Conservation (phyloP, 2,329 filamentous ascomycete species). For the Fusarium temperatum region DNA sequence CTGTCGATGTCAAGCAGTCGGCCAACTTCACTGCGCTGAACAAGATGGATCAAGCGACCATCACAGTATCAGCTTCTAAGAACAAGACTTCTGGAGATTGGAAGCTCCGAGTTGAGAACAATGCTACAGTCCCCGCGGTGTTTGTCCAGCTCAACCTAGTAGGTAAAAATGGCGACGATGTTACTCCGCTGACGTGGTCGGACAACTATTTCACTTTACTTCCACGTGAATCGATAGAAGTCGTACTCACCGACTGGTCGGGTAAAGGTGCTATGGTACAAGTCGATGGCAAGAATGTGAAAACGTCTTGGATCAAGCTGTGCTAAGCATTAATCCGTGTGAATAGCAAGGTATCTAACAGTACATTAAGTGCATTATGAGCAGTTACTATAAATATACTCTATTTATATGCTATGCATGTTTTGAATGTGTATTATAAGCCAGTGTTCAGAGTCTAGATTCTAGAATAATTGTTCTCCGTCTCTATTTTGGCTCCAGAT, state of each 20-base stretch:
- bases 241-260: neutral
- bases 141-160: neutral
- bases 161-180: neutral
- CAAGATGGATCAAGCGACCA: neutral
- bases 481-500: fast-evolving
- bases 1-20: neutral
- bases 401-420: neutral
- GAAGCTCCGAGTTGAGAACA: neutral
- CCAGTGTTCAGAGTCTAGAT: neutral
- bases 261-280: neutral
- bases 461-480: fast-evolving
- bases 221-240: neutral
- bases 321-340: neutral
- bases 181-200: neutral
- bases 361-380: neutral
- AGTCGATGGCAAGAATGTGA: neutral
- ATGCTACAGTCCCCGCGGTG: neutral
- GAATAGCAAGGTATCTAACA: neutral
- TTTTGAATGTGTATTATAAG: neutral
- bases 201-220: neutral
- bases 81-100: neutral
- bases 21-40: neutral
- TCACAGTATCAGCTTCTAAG: neutral
- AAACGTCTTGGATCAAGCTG: neutral
- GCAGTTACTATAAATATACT: neutral